Percentiles rank a stretch among this genome's conserved stretches.
These are phyloP conservation scores for Astragalus glycyphyllos DNA, from an alignment of 306 rosid genomes.

Conservation along the genomic window DNA sequence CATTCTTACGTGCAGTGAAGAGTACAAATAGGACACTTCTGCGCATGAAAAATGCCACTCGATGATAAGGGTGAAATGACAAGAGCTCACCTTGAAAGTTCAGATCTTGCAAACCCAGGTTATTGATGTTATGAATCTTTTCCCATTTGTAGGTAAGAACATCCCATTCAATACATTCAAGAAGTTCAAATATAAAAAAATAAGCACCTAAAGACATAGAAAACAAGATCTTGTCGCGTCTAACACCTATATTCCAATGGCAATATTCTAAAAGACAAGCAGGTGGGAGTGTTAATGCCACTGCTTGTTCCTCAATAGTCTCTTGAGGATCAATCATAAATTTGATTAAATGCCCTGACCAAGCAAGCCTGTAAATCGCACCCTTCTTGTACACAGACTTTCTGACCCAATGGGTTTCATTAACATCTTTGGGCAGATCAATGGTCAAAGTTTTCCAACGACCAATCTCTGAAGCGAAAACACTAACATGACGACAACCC, in stretches of 20 bases:
- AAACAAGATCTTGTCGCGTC: not conserved
- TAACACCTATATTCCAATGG: not conserved
- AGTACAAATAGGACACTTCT: not conserved
- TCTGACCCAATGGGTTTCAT: not conserved
- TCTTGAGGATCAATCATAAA: not conserved
- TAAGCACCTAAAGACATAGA: not conserved
- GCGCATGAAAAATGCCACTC: not conserved
- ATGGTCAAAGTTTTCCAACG: not conserved
- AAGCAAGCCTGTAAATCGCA: not conserved
- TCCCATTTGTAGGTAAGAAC: not conserved
- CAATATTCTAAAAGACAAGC: no score
- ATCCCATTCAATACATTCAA: not conserved
- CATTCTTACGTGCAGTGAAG: no score
- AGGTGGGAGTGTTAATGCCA: not conserved
- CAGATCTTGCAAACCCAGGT: not conserved
- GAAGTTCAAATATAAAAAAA: not conserved
- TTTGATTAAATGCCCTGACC: not conserved
- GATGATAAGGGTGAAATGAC: not conserved
- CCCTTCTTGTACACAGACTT: not conserved
- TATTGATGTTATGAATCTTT: no score
- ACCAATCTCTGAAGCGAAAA: constrained; percentile 23
- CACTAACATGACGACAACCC: not conserved
- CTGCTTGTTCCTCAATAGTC: not conserved
- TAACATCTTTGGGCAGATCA: not conserved
- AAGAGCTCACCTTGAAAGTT: not conserved